phyloP scores from a whole-genome alignment of 345 rosid species.

The Cardamine resedifolia region DNA sequence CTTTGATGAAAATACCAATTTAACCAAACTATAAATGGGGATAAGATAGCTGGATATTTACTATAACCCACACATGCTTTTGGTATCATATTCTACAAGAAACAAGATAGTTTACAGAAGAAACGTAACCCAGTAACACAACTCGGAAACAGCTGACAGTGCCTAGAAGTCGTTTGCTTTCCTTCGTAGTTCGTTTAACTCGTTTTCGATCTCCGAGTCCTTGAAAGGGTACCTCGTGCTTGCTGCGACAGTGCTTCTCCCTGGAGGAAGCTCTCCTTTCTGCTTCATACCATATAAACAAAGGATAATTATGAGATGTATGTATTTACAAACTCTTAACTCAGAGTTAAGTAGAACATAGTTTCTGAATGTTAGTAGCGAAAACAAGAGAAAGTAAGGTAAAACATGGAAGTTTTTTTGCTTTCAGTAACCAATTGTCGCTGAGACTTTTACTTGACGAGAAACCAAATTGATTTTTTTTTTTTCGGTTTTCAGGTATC shows the following conservation, averaged over 20 bases:
- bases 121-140: constrained; percentile 12
- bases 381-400: background rate
- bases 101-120: constrained; percentile 22
- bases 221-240: constrained; percentile 38
- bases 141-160: constrained; percentile 7
- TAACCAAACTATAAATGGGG: constrained; percentile 13
- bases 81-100: constrained; percentile 26
- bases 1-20: background rate
- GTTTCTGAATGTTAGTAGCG: background rate
- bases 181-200: constrained; percentile 41
- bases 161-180: constrained; percentile 41
- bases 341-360: background rate
- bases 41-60: constrained; percentile 29
- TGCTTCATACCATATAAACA: constrained; percentile 21
- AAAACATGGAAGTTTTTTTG: background rate
- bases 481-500: background rate
- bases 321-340: background rate
- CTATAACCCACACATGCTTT: constrained; percentile 26
- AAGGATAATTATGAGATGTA: background rate
- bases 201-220: constrained; percentile 43
- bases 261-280: constrained; percentile 47
- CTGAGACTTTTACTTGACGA: background rate
- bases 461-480: background rate
- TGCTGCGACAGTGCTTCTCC: constrained; percentile 38
- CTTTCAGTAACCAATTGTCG: background rate